Percentiles rank a stretch among this genome's conserved stretches.
Evolutionary conservation across 2,329 filamentous ascomycete species (phyloP).

Genomic region (Elsinoe australis): DNA sequence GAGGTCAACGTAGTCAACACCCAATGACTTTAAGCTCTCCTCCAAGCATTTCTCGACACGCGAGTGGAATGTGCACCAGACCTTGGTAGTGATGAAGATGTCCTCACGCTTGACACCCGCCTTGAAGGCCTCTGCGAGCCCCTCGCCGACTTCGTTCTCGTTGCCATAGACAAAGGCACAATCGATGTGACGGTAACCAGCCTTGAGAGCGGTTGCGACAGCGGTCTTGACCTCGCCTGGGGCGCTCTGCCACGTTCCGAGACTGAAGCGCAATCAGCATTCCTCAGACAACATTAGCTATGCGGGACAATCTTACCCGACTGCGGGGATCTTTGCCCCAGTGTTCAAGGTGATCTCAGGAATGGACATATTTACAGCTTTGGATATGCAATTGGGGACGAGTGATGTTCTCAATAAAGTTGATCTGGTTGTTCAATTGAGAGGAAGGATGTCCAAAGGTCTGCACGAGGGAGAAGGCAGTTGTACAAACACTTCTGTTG

Average conservation of each 20-base stretch:
- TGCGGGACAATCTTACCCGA: constrained; percentile 23
- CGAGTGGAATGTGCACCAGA: constrained; percentile 73
- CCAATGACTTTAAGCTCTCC: constrained; percentile 63
- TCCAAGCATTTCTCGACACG: constrained; percentile 62
- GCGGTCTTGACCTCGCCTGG: constrained; percentile 43
- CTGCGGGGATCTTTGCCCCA: constrained; percentile 33
- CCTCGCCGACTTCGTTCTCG: constrained; percentile 74
- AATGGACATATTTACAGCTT: constrained; percentile 24
- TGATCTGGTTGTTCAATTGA: no score
- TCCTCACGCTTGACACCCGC: constrained; percentile 66
- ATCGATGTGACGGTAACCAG: constrained; percentile 54
- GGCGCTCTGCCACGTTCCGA: constrained; percentile 34
- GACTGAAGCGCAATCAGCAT: constrained; percentile 16
- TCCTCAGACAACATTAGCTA: background rate
- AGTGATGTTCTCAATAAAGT: no score
- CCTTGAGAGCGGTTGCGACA: constrained; percentile 41
- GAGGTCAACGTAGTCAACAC: constrained; percentile 74
- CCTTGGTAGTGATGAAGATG: constrained; percentile 76
- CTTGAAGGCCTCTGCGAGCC: constrained; percentile 62
- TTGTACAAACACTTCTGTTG: background rate
- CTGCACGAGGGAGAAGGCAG: background rate
- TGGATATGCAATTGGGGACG: no score
- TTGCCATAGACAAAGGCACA: constrained; percentile 72
- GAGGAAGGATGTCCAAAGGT: background rate
- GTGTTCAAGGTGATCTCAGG: constrained; percentile 33